phyloP scores from a whole-genome alignment of 371 early-diverging fungal species.

The Zychaea mexicana region DNA sequence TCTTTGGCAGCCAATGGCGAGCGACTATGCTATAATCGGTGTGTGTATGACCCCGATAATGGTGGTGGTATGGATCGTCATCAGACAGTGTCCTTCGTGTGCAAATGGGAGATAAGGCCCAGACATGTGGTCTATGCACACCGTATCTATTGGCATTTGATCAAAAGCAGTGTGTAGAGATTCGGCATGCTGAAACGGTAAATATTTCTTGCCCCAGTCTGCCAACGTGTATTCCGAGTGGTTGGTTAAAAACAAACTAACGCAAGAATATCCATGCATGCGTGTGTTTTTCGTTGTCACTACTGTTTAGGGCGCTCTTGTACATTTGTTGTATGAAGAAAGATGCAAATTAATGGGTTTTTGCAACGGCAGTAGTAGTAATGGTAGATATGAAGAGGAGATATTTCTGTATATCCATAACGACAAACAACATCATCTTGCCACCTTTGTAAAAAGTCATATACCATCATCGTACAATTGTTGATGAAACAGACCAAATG shows the following conservation, averaged over 20 bases:
- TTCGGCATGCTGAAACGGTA: neutral
- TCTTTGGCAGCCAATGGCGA: no score
- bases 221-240: no score
- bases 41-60: no score
- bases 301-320: neutral
- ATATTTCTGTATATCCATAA: neutral
- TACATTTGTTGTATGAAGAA: neutral
- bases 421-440: neutral
- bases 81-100: neutral
- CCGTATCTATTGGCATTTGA: neutral
- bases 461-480: no score
- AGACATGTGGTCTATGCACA: neutral
- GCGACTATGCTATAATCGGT: neutral
- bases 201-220: neutral
- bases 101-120: neutral
- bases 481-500: no score
- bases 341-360: neutral
- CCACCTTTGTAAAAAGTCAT: neutral
- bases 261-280: neutral
- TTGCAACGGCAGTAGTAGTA: no score
- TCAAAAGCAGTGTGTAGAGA: neutral
- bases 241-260: no score
- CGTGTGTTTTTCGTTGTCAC: no score
- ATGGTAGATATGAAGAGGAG: no score
- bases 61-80: neutral